phyloP scores from a whole-genome alignment of 1,139 yeast species.

The Debaryomyces nepalensis region DNA sequence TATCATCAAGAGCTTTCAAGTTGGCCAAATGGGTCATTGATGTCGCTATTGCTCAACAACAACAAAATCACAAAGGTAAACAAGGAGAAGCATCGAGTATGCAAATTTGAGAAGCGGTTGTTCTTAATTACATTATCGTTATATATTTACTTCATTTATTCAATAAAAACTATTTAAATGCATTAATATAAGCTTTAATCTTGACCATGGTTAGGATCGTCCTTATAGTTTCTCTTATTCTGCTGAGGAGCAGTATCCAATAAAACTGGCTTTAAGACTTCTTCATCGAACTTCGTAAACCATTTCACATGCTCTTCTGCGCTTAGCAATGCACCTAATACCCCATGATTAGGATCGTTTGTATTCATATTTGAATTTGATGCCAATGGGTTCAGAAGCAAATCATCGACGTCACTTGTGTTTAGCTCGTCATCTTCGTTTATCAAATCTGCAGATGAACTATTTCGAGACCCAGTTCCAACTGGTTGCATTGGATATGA shows the following conservation, averaged over 20 bases:
- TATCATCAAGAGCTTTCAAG: conserved; percentile 64
- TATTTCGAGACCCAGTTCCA: conserved; percentile 14
- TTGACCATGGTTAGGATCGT: conserved; percentile 9
- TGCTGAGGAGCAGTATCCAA: conserved; percentile 57
- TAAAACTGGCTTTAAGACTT: conserved; percentile 93
- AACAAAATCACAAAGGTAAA: conserved; percentile 20
- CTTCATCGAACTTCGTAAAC: conserved; percentile 93
- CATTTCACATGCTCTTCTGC: conserved; percentile 85
- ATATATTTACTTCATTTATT: conserved; percentile 8
- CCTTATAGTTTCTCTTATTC: conserved; percentile 18
- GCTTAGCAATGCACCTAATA: conserved; percentile 49
- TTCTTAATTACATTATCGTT: conserved; percentile 6
- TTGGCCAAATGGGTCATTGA: conserved; percentile 76
- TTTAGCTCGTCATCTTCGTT: conserved; percentile 42
- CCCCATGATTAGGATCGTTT: conserved; percentile 29
- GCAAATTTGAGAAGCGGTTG: conserved; percentile 5
- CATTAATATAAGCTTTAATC: not conserved
- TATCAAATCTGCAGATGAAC: conserved; percentile 21
- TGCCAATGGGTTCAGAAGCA: conserved; percentile 21
- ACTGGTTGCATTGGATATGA: not conserved
- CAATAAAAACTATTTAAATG: not conserved
- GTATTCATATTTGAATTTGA: conserved; percentile 12
- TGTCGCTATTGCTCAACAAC: conserved; percentile 60
- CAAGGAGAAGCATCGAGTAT: conserved; percentile 7
- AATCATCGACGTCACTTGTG: conserved; percentile 47